Base-by-base conservation (phyloP, 177 flowering plant species). In the Vitis hybrid region DNA sequence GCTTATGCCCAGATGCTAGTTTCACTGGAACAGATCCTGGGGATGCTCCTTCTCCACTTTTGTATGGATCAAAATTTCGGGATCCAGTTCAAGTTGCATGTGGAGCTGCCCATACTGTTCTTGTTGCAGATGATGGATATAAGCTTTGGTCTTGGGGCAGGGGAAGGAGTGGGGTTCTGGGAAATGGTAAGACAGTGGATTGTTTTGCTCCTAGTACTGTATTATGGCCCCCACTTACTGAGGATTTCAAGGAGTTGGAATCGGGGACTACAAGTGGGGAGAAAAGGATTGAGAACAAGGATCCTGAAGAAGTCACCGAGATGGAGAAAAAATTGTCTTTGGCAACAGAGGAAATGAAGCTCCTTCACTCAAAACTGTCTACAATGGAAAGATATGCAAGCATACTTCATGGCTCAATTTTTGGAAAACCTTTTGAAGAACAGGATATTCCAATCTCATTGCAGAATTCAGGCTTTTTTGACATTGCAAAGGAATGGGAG, bases 41-140 rank as follows among this genome's bases (percentile, higher is more conserved):
- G 26, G 98, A 94, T 82, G 95, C 94, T 45, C 32, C 84, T 30
- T 78, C 77, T 65, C 97, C 98, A 2, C 45, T 82, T 18, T 68
- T 66, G 66, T 55, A 70, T 65, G 80, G 80, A 14, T 72, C 87
- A 19, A 81, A 73, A 70, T 89, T 92, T 72, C 73, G 18, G 1
- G 84, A 74, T 9, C 94, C 97, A 1, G 69, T 88, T 54, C 93
- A 87, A 75, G 83, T 94, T 62, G 86, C 90, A 17, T 92, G 97
- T 79, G 97, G 97, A 50, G 98, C 95, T 67, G 97, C 97, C 3
- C 98, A 94, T 69, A 94, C 97, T 34, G 85, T 91, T 62, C 84
- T 94, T 67, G 76, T 84, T 34, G 79, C 86, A 11, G 58, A 84
- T 68, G 76, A 74, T 67, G 97, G 97, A 15, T 84, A 80, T 79